phyloP scores from a whole-genome alignment of 2,329 filamentous ascomycete species.

The Xylaria sp. region DNA sequence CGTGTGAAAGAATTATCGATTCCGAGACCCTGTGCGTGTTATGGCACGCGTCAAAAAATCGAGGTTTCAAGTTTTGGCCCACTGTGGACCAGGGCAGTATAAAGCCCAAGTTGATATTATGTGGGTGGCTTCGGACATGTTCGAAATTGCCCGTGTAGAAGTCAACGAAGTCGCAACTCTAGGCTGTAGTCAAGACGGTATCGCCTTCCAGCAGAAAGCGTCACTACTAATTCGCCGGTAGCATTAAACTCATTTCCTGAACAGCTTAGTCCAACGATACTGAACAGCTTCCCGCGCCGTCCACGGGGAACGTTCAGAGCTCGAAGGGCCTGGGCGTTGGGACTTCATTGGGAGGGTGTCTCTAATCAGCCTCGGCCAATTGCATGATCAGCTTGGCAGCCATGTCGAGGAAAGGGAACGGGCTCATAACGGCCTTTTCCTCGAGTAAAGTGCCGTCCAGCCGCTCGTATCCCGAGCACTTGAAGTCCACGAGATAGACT shows the following conservation, averaged over 20 bases:
- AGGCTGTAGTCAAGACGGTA: neutral
- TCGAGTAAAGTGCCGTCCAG: conserved; percentile 73
- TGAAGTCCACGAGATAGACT: conserved; percentile 97
- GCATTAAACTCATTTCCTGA: neutral
- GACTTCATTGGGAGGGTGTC: conserved; percentile 7
- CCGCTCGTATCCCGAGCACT: conserved; percentile 94
- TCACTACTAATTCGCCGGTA: neutral
- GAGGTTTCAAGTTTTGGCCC: neutral
- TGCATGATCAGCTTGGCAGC: conserved; percentile 92
- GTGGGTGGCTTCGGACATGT: neutral
- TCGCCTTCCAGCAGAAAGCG: too few relatives aligned
- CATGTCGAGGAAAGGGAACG: conserved; percentile 94
- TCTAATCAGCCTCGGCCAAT: conserved; percentile 75
- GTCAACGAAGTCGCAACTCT: neutral
- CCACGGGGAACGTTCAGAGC: conserved; percentile 1
- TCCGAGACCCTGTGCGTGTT: neutral
- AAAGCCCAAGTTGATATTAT: neutral
- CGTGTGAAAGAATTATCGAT: too few relatives aligned
- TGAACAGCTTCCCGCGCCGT: neutral
- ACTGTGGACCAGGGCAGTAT: neutral
- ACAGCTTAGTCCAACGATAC: neutral
- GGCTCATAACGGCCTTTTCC: conserved; percentile 93
- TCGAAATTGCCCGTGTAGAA: neutral
- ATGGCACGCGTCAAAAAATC: neutral
- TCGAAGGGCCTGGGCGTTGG: neutral